Evolutionary conservation across 768 basidiomycete genomes (phyloP), one percentile per base, ranked within the genome.

Genomic region (Leccinum ochraceum): DNA sequence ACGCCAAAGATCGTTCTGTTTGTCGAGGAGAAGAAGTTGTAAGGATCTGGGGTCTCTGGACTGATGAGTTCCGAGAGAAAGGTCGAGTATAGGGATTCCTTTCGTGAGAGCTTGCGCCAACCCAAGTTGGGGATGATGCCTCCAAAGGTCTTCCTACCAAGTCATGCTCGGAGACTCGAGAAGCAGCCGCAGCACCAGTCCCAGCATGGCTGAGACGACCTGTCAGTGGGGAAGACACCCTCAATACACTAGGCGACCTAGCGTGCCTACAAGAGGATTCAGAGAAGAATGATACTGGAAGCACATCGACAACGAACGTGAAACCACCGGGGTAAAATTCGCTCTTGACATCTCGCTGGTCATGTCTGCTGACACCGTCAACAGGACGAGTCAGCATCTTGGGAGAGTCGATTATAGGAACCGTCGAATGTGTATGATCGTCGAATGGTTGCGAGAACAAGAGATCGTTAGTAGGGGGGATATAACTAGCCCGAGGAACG

Each of bases 381-480:
- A 39, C 37, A 17, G 56, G 53, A 26, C 24, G 51, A 46, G 24
- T 1, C 28, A 11, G 57, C 28, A 1, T 57, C 20, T 24, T 53
- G 17, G 60, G 53, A 39, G 58, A 63, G 16, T 6, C 26, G 11
- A 34, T 20, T 14, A 36, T 6, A 8, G 53, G 10, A 22, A 32
- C 22, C n/a, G n/a, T 46, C 14, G 26, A 37, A 53, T 51, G 16
- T 20, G 46, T 17, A 22, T 53, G 57, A 37, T 50, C 20, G 16
- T 49, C 10, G 20, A 62, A 63, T 22, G 67, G 59, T 22, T 62
- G 58, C 1, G 60, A 57, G 36, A 71, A 32, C 13, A 57, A 44
- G 32, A 66, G 17, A 48, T 70, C 57, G 4, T 13, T 3, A 17
- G 67, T 65, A 46, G 69, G 67, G 10, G 69, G 67, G 24, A 71